Conservation (phyloP, 2,329 filamentous ascomycete species). For the Fusarium guadeloupense region DNA sequence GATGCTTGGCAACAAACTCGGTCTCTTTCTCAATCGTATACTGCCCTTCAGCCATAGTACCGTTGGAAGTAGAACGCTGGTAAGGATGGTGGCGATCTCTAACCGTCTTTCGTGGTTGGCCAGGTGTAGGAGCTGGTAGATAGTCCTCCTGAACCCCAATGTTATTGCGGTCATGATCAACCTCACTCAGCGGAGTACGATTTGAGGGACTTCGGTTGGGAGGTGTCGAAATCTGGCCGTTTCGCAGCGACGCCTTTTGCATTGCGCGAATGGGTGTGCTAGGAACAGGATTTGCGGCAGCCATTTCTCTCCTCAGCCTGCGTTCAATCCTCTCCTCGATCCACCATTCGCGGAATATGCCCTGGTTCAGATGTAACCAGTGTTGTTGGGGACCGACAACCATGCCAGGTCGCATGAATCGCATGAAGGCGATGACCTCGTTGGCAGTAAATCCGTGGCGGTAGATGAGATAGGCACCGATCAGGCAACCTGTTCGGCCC, state of each 20-base stretch:
- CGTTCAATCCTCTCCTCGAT: conserved; percentile 85
- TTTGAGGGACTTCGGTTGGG: conserved; percentile 80
- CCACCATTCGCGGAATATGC: conserved; percentile 99
- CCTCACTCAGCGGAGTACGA: conserved; percentile 90
- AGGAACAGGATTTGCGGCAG: conserved; percentile 58
- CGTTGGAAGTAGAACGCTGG: conserved; percentile 62
- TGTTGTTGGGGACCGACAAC: conserved; percentile 98
- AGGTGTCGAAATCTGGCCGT: conserved; percentile 80
- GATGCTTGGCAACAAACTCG: conserved; percentile 69
- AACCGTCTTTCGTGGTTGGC: conserved; percentile 90
- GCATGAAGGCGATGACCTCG: conserved; percentile 97
- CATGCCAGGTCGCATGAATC: conserved; percentile 99
- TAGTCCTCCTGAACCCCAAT: conserved; percentile 84
- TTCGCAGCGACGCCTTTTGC: conserved; percentile 68
- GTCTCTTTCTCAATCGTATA: conserved; percentile 65
- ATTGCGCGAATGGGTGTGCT: conserved; percentile 70
- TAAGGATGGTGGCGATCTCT: conserved; percentile 82
- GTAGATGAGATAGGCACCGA: conserved; percentile 98
- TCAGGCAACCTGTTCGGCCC: conserved; percentile 93
- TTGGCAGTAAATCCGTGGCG: conserved; percentile 97
- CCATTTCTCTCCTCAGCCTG: conserved; percentile 68
- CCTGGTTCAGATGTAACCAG: conserved; percentile 98
- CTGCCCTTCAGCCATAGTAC: conserved; percentile 57
- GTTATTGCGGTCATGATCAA: conserved; percentile 80
- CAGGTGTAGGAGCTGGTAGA: conserved; percentile 92